Evolutionary conservation across 2,329 filamentous ascomycete species (phyloP).

Genomic region (Bisporella sp.): DNA sequence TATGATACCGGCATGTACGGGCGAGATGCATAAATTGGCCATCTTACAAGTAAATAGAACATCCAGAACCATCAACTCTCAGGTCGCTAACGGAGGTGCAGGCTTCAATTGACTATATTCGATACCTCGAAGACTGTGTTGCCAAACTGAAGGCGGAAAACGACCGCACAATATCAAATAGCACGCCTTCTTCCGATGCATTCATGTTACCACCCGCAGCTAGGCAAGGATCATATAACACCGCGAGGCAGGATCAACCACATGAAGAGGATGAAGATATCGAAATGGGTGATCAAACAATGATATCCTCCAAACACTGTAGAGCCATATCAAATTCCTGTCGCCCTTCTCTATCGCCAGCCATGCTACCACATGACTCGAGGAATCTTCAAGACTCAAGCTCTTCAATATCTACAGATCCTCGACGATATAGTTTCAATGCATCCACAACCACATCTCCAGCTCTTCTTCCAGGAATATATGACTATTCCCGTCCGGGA

Average conservation of each 20-base stretch:
- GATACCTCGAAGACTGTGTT: slow-evolving; percentile 87
- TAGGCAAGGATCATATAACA: slow-evolving; percentile 12
- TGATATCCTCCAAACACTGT: not conserved
- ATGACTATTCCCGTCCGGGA: slow-evolving; percentile 34
- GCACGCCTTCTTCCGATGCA: slow-evolving; percentile 13
- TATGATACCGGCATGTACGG: slow-evolving; percentile 93
- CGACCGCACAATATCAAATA: slow-evolving; percentile 16
- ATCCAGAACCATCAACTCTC: not conserved
- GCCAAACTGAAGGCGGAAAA: slow-evolving; percentile 61
- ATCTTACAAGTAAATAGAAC: slow-evolving; percentile 70
- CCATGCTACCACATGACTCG: slow-evolving; percentile 38
- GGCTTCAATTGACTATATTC: slow-evolving; percentile 94
- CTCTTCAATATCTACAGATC: slow-evolving; percentile 41
- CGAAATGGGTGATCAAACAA: slow-evolving; percentile 48
- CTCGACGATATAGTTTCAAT: slow-evolving; percentile 43
- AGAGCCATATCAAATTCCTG: too few relatives aligned
- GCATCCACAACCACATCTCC: slow-evolving; percentile 47
- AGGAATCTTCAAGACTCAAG: slow-evolving; percentile 43
- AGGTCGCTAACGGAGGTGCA: slow-evolving; percentile 31
- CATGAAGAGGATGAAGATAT: slow-evolving; percentile 42
- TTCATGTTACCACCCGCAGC: slow-evolving; percentile 16
- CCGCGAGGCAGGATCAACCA: slow-evolving; percentile 31
- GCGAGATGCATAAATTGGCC: slow-evolving; percentile 96
- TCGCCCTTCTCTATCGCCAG: slow-evolving; percentile 47
- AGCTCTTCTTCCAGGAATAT: slow-evolving; percentile 43